These are phyloP conservation scores for Tricholoma matsutake DNA, from an alignment of 768 basidiomycete species.

Conservation along the genomic window DNA sequence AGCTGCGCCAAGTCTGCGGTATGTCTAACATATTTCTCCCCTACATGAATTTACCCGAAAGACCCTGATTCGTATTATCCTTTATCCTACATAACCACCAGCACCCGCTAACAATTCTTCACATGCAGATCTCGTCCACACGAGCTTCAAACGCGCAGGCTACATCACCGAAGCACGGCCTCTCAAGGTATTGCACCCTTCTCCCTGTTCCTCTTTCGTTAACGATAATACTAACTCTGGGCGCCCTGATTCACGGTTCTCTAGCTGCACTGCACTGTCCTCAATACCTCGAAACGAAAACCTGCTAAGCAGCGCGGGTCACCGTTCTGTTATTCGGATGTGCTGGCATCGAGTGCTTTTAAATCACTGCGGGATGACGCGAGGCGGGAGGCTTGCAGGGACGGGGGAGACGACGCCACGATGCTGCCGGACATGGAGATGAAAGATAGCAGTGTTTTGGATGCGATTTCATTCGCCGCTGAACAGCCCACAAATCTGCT, in stretches of 20 bases:
- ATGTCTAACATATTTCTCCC: conserved; percentile 1
- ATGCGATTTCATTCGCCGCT: neutral
- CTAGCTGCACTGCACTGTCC: conserved; percentile 19
- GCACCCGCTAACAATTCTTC: neutral
- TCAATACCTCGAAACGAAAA: conserved; percentile 17
- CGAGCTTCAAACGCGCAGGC: conserved; percentile 36
- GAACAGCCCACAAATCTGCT: neutral
- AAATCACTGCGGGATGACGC: neutral
- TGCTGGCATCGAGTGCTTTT: conserved; percentile 4
- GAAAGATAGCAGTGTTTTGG: neutral
- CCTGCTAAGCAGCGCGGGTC: conserved; percentile 9
- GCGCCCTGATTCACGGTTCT: conserved; percentile 31
- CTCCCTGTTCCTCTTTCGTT: conserved; percentile 31
- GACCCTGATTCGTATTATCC: neutral
- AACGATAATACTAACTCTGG: conserved; percentile 42
- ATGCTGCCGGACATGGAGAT: neutral
- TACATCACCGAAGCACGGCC: conserved; percentile 47
- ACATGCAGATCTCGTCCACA: conserved; percentile 39
- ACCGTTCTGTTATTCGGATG: conserved; percentile 19
- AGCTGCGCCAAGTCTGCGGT: conserved; percentile 31
- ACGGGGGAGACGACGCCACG: too few relatives aligned
- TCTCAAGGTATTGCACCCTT: conserved; percentile 39
- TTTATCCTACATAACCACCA: too few relatives aligned
- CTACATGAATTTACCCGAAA: neutral
- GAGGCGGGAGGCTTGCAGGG: neutral